These are phyloP conservation scores for Drechslerella stenobrocha DNA, from an alignment of 2,329 filamentous ascomycete species.

Conservation along the genomic window DNA sequence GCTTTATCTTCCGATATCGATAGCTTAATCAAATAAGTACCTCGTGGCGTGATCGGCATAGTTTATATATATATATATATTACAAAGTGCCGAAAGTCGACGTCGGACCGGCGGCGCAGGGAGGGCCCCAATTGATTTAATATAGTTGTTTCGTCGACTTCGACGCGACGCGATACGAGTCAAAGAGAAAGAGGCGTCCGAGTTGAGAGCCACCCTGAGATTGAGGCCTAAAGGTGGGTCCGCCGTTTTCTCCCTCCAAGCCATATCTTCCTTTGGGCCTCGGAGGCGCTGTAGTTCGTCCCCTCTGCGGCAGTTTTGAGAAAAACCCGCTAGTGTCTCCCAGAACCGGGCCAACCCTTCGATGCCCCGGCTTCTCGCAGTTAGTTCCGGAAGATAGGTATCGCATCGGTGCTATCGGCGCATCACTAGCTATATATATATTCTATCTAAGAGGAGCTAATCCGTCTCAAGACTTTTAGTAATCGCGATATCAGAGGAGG, in stretches of 20 bases:
- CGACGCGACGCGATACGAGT: not conserved
- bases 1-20: no score
- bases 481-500: no score
- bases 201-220: slow-evolving; percentile 32
- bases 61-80: not conserved
- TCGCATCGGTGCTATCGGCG: not conserved
- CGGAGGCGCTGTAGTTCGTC: no score
- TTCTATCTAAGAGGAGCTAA: no score
- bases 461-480: no score
- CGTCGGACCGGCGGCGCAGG: slow-evolving; percentile 23
- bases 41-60: slow-evolving; percentile 39
- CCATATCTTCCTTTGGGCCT: slow-evolving; percentile 30
- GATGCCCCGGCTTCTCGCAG: not conserved
- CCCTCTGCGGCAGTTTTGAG: slow-evolving; percentile 34
- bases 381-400: slow-evolving; percentile 20
- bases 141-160: slow-evolving; percentile 5
- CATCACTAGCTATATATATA: no score
- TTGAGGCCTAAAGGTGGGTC: slow-evolving; percentile 33
- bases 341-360: slow-evolving; percentile 14
- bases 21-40: not conserved
- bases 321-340: slow-evolving; percentile 26
- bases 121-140: slow-evolving; percentile 12
- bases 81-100: no score
- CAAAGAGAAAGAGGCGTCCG: slow-evolving; percentile 11
- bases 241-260: slow-evolving; percentile 1